Percentiles rank a stretch among this genome's conserved stretches.
These are phyloP conservation scores for Termitomyces sp. DNA, from an alignment of 768 basidiomycete genomes.

Conservation along the genomic window DNA sequence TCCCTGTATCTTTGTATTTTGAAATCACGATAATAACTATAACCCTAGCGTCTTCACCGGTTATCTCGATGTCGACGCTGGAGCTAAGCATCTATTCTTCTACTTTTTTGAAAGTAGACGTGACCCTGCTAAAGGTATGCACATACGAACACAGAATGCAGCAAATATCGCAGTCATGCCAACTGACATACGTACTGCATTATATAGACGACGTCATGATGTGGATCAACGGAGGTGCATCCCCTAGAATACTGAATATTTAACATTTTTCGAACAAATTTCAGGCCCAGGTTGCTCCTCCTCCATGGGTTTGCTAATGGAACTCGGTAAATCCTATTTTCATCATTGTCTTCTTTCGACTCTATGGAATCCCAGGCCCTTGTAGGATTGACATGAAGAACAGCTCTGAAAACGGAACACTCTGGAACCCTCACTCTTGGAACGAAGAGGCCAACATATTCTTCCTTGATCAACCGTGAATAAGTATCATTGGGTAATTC, in stretches of 20 bases:
- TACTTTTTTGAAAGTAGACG: constrained; percentile 72
- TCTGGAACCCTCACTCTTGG: constrained; percentile 63
- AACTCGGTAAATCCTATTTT: constrained; percentile 46
- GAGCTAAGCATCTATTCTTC: constrained; percentile 64
- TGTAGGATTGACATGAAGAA: constrained; percentile 52
- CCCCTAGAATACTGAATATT: not conserved
- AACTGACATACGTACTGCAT: not conserved
- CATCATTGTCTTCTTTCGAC: not conserved
- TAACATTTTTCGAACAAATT: not conserved
- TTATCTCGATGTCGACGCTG: constrained; percentile 38
- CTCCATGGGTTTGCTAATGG: constrained; percentile 65
- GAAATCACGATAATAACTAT: not conserved
- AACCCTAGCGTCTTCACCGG: constrained; percentile 31
- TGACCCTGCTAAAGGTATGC: constrained; percentile 45
- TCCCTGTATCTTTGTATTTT: not conserved
- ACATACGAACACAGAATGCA: constrained; percentile 1
- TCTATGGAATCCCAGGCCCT: constrained; percentile 22
- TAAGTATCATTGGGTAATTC: not conserved
- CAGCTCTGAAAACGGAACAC: constrained; percentile 51
- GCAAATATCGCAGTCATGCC: constrained; percentile 17
- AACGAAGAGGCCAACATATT: constrained; percentile 64
- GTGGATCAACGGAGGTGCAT: constrained; percentile 61
- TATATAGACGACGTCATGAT: constrained; percentile 56
- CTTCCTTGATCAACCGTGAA: constrained; percentile 63
- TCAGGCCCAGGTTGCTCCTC: constrained; percentile 54